phyloP scores from a whole-genome alignment of 768 basidiomycete genomes.

The Suillus lakei region DNA sequence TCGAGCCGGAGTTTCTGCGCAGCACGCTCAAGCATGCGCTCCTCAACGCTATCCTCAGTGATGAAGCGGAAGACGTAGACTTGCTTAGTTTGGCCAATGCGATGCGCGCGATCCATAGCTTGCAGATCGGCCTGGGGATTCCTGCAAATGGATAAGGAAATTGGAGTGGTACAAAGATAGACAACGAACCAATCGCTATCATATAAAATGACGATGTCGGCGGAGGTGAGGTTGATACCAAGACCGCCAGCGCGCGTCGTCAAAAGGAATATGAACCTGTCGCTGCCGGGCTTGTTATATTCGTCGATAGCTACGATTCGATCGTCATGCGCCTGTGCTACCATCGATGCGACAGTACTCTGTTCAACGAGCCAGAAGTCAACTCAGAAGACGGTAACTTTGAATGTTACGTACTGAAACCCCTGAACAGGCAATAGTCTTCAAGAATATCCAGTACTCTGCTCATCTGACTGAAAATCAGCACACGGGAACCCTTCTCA shows the following conservation, averaged over 20 bases:
- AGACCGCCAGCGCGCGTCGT: constrained; percentile 97
- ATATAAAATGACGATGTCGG: constrained; percentile 94
- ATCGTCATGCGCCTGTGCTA: constrained; percentile 93
- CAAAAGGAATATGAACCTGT: constrained; percentile 95
- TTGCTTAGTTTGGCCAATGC: constrained; percentile 96
- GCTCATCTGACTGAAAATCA: constrained; percentile 99
- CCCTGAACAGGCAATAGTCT: constrained; percentile 93
- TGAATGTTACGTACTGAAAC: constrained; percentile 66
- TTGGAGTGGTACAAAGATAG: not conserved
- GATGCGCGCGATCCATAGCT: constrained; percentile 98
- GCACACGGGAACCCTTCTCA: constrained; percentile 89
- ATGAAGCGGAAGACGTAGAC: constrained; percentile 98
- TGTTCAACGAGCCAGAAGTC: constrained; percentile 34
- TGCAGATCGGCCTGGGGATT: constrained; percentile 99
- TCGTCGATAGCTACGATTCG: constrained; percentile 96
- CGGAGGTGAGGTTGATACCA: constrained; percentile 94
- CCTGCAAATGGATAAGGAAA: constrained; percentile 48
- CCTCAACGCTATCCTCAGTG: constrained; percentile 94
- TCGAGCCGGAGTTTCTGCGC: constrained; percentile 95
- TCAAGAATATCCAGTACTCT: constrained; percentile 97
- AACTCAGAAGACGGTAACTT: not conserved
- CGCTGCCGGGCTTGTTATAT: constrained; percentile 92
- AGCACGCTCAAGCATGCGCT: constrained; percentile 92
- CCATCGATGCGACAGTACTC: constrained; percentile 98
- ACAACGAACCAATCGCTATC: constrained; percentile 90